Evolutionary conservation across 2,329 filamentous ascomycete genomes (phyloP).

Genomic region (Neopestalotiopsis clavispora): DNA sequence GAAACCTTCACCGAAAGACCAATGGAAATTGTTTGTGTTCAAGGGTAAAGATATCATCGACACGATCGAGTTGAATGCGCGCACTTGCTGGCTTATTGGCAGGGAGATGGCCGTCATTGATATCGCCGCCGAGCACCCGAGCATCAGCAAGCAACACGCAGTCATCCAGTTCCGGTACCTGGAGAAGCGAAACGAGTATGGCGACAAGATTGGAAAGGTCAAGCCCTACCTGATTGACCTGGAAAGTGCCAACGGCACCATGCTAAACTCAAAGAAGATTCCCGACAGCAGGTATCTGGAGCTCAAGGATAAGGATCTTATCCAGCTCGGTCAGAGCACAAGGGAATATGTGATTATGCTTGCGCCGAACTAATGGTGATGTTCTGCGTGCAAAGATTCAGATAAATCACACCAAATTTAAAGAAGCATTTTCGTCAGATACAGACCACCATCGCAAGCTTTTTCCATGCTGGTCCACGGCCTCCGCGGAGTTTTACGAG

Average conservation of each 20-base stretch:
- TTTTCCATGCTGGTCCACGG: neutral
- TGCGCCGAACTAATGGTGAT: conserved; percentile 49
- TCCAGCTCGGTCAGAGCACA: conserved; percentile 86
- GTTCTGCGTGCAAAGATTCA: neutral
- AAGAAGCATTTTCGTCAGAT: neutral
- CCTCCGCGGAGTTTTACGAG: neutral
- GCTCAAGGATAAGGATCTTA: conserved; percentile 83
- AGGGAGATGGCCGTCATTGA: conserved; percentile 83
- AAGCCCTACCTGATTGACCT: conserved; percentile 92
- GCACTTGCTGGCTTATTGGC: conserved; percentile 91
- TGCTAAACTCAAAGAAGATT: conserved; percentile 76
- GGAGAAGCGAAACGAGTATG: conserved; percentile 84
- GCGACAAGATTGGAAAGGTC: conserved; percentile 79
- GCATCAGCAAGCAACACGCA: conserved; percentile 93
- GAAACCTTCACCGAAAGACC: conserved; percentile 77
- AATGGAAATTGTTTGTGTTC: conserved; percentile 93
- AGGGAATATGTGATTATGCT: conserved; percentile 97
- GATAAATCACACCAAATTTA: neutral
- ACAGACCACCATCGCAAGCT: neutral
- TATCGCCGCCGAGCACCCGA: conserved; percentile 84
- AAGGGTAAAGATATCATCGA: conserved; percentile 82
- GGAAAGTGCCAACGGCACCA: conserved; percentile 90
- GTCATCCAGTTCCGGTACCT: conserved; percentile 91
- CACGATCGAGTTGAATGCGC: conserved; percentile 74
- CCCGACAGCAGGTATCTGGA: conserved; percentile 84